A percentile compares a stretch with the other conserved stretches of the same genome.
These are phyloP conservation scores for Salvia miltiorrhiza DNA, from an alignment of 257 asterid species.

Conservation along the genomic window DNA sequence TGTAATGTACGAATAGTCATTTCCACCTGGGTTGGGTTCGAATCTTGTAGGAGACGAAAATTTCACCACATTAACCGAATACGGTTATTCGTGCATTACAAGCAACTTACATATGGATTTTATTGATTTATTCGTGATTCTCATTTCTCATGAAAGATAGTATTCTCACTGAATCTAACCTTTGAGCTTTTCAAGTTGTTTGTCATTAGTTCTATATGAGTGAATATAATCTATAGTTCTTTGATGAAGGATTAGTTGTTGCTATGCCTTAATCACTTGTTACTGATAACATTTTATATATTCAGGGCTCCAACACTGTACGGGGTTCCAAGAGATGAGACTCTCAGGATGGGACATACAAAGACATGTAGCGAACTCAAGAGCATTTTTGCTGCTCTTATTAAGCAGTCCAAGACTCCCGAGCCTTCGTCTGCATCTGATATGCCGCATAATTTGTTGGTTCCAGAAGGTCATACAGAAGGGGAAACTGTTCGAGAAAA, in stretches of 20 bases:
- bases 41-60: too few relatives aligned
- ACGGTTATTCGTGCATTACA: too few relatives aligned
- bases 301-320: conserved; percentile 80
- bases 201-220: not conserved
- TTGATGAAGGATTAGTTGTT: not conserved
- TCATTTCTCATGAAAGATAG: too few relatives aligned
- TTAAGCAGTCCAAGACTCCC: conserved; percentile 69
- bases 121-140: too few relatives aligned
- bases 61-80: too few relatives aligned
- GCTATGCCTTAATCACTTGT: not conserved
- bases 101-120: too few relatives aligned
- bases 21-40: too few relatives aligned
- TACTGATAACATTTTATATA: conserved; percentile 12
- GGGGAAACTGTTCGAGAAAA: conserved; percentile 32
- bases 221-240: not conserved
- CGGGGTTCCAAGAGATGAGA: conserved; percentile 95
- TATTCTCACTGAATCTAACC: not conserved
- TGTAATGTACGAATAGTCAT: too few relatives aligned
- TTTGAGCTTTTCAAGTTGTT: not conserved
- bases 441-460: conserved; percentile 35
- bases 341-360: conserved; percentile 83
- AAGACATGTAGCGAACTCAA: conserved; percentile 79
- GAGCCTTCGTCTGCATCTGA: conserved; percentile 48
- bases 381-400: conserved; percentile 82
- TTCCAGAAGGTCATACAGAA: conserved; percentile 38